Conservation (phyloP, 768 basidiomycete genomes). For the Pleurotus cornucopiae region DNA sequence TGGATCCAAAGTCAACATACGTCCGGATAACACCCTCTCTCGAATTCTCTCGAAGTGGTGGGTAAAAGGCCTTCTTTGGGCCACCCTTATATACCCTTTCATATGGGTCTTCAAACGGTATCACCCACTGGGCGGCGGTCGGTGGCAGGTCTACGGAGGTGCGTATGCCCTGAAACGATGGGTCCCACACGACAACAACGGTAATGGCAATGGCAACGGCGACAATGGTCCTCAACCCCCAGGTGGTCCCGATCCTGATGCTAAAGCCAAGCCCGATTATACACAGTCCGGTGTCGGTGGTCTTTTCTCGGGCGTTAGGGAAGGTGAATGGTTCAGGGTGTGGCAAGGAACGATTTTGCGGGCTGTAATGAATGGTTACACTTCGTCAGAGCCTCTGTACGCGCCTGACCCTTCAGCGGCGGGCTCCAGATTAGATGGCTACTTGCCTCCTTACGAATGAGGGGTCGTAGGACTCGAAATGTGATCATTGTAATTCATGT, state of each 20-base stretch:
- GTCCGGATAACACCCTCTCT: slow-evolving; percentile 64
- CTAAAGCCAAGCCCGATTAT: slow-evolving; percentile 8
- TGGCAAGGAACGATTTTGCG: slow-evolving; percentile 71
- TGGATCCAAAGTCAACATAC: slow-evolving; percentile 52
- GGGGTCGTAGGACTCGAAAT: too few relatives aligned
- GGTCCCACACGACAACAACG: slow-evolving; percentile 20
- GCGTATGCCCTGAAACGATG: slow-evolving; percentile 68
- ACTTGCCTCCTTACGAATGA: slow-evolving; percentile 10
- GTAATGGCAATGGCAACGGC: neutral
- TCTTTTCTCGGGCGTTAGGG: slow-evolving; percentile 52
- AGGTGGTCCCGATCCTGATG: slow-evolving; percentile 2
- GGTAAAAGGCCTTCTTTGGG: slow-evolving; percentile 64
- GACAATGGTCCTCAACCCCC: neutral
- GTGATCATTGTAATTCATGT: neutral
- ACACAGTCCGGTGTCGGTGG: slow-evolving; percentile 31
- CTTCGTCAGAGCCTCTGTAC: slow-evolving; percentile 31
- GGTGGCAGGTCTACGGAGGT: slow-evolving; percentile 73
- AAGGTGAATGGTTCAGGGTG: slow-evolving; percentile 74
- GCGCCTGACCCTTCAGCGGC: slow-evolving; percentile 12
- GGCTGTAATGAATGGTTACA: slow-evolving; percentile 46
- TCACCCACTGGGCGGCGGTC: slow-evolving; percentile 61
- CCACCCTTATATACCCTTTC: slow-evolving; percentile 73
- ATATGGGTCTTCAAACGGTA: slow-evolving; percentile 79
- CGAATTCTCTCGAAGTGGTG: slow-evolving; percentile 66
- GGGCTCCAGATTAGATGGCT: slow-evolving; percentile 25